Base-by-base conservation (phyloP, 2,329 filamentous ascomycete species). In the Clonostachys rhizophaga region DNA sequence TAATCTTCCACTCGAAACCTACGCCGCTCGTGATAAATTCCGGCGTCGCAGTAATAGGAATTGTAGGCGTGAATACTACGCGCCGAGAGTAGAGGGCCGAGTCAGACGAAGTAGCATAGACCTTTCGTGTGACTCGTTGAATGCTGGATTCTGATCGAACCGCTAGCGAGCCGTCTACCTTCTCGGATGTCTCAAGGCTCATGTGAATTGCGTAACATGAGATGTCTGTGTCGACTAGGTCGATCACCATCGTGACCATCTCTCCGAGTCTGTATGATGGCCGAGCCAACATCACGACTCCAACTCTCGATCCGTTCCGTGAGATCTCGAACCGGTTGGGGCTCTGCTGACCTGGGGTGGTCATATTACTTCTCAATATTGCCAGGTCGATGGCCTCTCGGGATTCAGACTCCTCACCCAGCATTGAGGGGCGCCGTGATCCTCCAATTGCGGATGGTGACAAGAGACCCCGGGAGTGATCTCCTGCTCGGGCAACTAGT, bases 311-410 rank as follows among this genome's bases (percentile, higher is more conserved):
- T n/a, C 91, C 91, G 58, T 91, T 91, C 13, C 92, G 87, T 12
- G 92, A 86, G 62, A 99, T 97, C 61, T 96, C 91, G 63, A 97
- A 99, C 37, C 91, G 84, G 58, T 96, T 96, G n/a, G 86, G 81
- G 60, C 88, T 91, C 56, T 90, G 86, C 35, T 85, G 83, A n/a
- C 81, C 79, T 41, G 81, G 76, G 3, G 74, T 74, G 0, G 82
- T 77, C 54, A 85, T 70, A 55, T 90, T 90, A 60, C 89, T 91
- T 53, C 89, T 84, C 46, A 96, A 75, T 49, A 97, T 96, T 12
- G 94, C 88, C 50, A 95, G 77, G 60, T 96, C 89, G 57, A 99
- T 96, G 17, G 89, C 84, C 57, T 96, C 91, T 60, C 90, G 92
- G 51, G 80, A 86, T 3, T 81, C 83, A 4, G 78, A 67, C 2